Conservation (phyloP, 1,139 yeast genomes). For the Groenewaldozyma auringiensis region DNA sequence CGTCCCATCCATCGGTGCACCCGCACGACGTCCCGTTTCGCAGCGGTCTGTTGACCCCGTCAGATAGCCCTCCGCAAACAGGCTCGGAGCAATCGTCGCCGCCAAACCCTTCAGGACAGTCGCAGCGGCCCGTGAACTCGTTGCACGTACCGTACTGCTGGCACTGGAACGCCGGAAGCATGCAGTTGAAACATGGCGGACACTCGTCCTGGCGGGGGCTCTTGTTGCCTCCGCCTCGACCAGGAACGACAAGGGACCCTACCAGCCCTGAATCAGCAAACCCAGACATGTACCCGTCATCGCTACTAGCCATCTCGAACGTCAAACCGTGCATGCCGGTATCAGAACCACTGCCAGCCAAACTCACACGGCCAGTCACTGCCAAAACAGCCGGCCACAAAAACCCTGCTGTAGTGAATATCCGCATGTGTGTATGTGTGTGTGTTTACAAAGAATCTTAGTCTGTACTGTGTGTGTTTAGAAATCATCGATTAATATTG, state of each 20-base stretch:
- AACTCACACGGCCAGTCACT: neutral
- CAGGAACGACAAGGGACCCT: neutral
- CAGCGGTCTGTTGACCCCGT: constrained; percentile 55
- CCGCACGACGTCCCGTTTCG: constrained; percentile 51
- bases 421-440: too few relatives aligned
- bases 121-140: constrained; percentile 82
- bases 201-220: constrained; percentile 18
- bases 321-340: neutral
- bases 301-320: neutral
- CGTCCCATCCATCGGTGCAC: constrained; percentile 84
- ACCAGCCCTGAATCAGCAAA: neutral
- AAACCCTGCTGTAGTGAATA: neutral
- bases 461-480: neutral
- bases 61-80: constrained; percentile 73
- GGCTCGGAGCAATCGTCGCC: constrained; percentile 90
- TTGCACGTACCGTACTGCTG: constrained; percentile 85
- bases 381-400: neutral
- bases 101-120: constrained; percentile 87
- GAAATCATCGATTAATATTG: too few relatives aligned
- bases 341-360: neutral
- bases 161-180: constrained; percentile 83
- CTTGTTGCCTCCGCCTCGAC: neutral
- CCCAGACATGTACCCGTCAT: neutral
- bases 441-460: neutral
- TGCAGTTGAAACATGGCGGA: constrained; percentile 68